phyloP scores from a whole-genome alignment of 371 early-diverging fungal genomes.

The Actinomortierella ambigua region DNA sequence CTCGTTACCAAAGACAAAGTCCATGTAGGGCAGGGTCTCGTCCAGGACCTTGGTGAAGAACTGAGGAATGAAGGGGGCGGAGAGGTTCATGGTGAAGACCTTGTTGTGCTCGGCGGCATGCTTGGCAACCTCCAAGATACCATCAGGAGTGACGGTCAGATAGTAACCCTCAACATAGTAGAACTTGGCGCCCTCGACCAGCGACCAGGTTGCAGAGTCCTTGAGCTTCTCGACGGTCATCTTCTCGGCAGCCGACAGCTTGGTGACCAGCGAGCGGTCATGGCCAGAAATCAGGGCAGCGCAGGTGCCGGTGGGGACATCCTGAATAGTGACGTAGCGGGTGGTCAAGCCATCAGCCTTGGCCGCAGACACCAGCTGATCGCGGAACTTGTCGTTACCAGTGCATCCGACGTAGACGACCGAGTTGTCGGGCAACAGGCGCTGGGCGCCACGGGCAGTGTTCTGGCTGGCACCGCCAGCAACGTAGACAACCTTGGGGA shows the following conservation, averaged over 20 bases:
- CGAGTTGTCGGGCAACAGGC: constrained; percentile 83
- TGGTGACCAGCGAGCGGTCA: constrained; percentile 90
- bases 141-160: constrained; percentile 84
- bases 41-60: constrained; percentile 89
- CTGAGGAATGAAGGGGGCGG: constrained; percentile 94
- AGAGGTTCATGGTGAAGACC: constrained; percentile 89
- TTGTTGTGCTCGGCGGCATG: constrained; percentile 84
- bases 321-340: constrained; percentile 77
- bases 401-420: constrained; percentile 93
- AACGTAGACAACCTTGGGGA: constrained; percentile 79
- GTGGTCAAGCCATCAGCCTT: constrained; percentile 84
- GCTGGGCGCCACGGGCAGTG: constrained; percentile 90
- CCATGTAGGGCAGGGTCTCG: constrained; percentile 81
- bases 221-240: constrained; percentile 77
- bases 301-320: constrained; percentile 90
- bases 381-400: constrained; percentile 84
- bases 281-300: constrained; percentile 92
- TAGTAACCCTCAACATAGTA: constrained; percentile 95
- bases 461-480: constrained; percentile 98
- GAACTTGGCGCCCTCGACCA: constrained; percentile 87
- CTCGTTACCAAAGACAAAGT: constrained; percentile 95
- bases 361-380: constrained; percentile 77
- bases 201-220: constrained; percentile 79
- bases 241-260: constrained; percentile 92
- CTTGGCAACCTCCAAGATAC: constrained; percentile 83